Evolutionary conservation across 495 filamentous ascomycete genomes (phyloP), one percentile per base, ranked within the genome.

Genomic region (Friedmanniomyces endolithicus): DNA sequence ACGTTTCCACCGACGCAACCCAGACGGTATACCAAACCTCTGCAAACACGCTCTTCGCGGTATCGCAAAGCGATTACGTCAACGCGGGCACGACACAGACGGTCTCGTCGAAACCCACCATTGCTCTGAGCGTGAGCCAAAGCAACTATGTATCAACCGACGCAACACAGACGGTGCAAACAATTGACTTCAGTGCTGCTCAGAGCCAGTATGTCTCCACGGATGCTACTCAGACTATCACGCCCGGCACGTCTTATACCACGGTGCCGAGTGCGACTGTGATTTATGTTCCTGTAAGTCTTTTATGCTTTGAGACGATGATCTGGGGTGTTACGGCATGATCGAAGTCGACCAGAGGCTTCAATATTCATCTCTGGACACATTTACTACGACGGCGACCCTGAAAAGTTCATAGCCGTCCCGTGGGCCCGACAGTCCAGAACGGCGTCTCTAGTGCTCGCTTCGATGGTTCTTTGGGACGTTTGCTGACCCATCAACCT

Each of bases 181-280:
- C 44, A 14, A 19, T 41, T 14, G 16, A 31, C 24, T 31, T 3
- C 25, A 50, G 25, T 17, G 31, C 24, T 50, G 47, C n/a, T 17
- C 7, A 3, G 31, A 50, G 24, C 47, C 7, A 31, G 7, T 50
- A 50, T 25, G 29, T 50, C 47, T 33, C 47, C 19, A 50, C 47
- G 25, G 47, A 31, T 22, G 47, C 47, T 11, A 50, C 47, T 12
- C 47, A 50, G 47, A 50, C 47, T 35, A 25, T 50, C 16, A 25
- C 44, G 24, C 19, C 44, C 19, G 16, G 14, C 37, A 41, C 12
- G 2, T 41, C 12, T 14, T 25, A 11, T 22, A 23, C 44, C 7
- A 47, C 44, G 37, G 17, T 41, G 3, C 37, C 37, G 37, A 41
- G 37, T 14, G 37, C 37, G 37, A 41, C 4, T 19, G 3, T 41